Conservation (phyloP, 306 rosid genomes). For the Medicago truncatula region MtrunA17r5.0-ANR NC_053043.1:6578001-6578500, state of each 20-base stretch:
- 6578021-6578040: background rate
- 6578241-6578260: conserved; percentile 71
- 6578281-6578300: conserved; percentile 72
- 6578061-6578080: conserved; percentile 32
- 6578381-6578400: conserved; percentile 56
- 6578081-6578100: conserved; percentile 76
- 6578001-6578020: conserved; percentile 29
- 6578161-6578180: conserved; percentile 78
- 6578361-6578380: conserved; percentile 72
- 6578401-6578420: conserved; percentile 63
- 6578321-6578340: conserved; percentile 67
- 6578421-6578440: conserved; percentile 55
- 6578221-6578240: conserved; percentile 81
- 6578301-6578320: conserved; percentile 68
- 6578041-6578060: conserved; percentile 31
- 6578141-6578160: conserved; percentile 85
- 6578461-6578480: conserved; percentile 63
- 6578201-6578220: conserved; percentile 80
- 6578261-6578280: conserved; percentile 77
- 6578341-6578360: conserved; percentile 71
- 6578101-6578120: conserved; percentile 81
- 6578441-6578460: conserved; percentile 46
- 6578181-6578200: conserved; percentile 85
- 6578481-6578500: conserved; percentile 64
- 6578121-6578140: conserved; percentile 89